phyloP scores from a whole-genome alignment of 2,329 filamentous ascomycete genomes.

The Parastagonospora avenae region DNA sequence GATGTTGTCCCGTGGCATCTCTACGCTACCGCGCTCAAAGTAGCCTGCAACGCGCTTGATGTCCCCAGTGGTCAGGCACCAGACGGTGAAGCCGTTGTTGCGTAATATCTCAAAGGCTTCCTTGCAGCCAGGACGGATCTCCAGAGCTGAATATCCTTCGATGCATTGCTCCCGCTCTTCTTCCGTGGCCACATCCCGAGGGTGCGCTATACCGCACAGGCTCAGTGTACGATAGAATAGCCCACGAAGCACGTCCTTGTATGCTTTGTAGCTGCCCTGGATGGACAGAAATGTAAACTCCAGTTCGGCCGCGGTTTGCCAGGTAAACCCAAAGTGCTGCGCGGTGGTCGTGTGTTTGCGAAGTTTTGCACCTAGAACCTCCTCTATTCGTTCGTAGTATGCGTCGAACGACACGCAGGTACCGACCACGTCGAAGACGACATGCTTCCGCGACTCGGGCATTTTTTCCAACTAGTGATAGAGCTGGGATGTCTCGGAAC shows the following conservation, averaged over 20 bases:
- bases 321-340: constrained; percentile 16
- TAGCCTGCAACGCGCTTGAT: constrained; percentile 54
- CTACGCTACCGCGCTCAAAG: constrained; percentile 54
- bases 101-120: constrained; percentile 11
- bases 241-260: constrained; percentile 11
- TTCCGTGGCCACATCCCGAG: constrained; percentile 6
- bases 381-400: constrained; percentile 14
- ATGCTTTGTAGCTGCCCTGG: constrained; percentile 10
- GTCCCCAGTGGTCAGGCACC: constrained; percentile 15
- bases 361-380: constrained; percentile 10
- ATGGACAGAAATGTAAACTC: constrained; percentile 21
- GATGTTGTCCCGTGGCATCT: constrained; percentile 59
- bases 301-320: constrained; percentile 18
- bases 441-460: constrained; percentile 8
- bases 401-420: constrained; percentile 17
- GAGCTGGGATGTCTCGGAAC: neutral
- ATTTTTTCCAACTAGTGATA: constrained; percentile 1
- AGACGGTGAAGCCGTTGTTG: constrained; percentile 13
- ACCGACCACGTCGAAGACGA: constrained; percentile 16
- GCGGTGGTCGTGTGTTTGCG: constrained; percentile 7
- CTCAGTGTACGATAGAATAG: constrained; percentile 15
- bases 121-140: constrained; percentile 5
- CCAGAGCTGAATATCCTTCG: constrained; percentile 10
- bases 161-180: constrained; percentile 14
- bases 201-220: constrained; percentile 8